Evolutionary conservation across 75 land plant species (phyloP).

Genomic region (Cunninghamia lanceolata): DNA sequence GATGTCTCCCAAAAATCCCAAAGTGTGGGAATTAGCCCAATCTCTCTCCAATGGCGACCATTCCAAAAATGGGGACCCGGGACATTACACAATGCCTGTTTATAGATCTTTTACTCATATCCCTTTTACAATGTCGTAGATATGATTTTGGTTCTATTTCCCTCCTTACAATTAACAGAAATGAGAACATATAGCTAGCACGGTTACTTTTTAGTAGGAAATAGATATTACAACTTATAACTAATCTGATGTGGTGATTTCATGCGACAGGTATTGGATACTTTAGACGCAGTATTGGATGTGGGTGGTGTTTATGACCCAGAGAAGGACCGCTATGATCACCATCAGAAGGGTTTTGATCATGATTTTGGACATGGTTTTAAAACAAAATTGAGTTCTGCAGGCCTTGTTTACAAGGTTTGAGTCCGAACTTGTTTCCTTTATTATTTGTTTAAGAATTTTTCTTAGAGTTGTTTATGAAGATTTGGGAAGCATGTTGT

Average conservation of each 20-base stretch:
- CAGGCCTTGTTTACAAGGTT: slow-evolving; percentile 40
- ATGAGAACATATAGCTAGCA: not conserved
- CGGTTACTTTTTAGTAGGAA: not conserved
- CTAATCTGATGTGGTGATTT: not conserved
- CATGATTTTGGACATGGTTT: slow-evolving; percentile 27
- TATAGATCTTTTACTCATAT: not conserved
- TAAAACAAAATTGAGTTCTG: slow-evolving; percentile 28
- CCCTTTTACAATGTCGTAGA: not conserved
- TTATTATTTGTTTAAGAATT: not conserved
- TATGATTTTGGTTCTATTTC: not conserved
- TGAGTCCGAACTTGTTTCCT: not conserved
- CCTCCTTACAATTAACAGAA: not conserved
- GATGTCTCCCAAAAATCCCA: too few species aligned
- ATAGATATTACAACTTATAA: not conserved
- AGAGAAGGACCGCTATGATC: slow-evolving; percentile 26
- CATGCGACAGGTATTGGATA: slow-evolving; percentile 18
- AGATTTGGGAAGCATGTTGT: not conserved
- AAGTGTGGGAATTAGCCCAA: too few species aligned
- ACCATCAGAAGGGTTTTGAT: slow-evolving; percentile 33
- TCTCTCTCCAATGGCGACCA: too few species aligned
- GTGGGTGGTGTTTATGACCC: slow-evolving; percentile 36
- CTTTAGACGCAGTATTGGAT: slow-evolving; percentile 29
- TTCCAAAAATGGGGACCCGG: too few species aligned
- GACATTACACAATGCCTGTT: too few species aligned
- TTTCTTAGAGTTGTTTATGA: not conserved